phyloP scores from a whole-genome alignment of 805 yeast species.

The Isabelozyma pseudorhagii region DNA sequence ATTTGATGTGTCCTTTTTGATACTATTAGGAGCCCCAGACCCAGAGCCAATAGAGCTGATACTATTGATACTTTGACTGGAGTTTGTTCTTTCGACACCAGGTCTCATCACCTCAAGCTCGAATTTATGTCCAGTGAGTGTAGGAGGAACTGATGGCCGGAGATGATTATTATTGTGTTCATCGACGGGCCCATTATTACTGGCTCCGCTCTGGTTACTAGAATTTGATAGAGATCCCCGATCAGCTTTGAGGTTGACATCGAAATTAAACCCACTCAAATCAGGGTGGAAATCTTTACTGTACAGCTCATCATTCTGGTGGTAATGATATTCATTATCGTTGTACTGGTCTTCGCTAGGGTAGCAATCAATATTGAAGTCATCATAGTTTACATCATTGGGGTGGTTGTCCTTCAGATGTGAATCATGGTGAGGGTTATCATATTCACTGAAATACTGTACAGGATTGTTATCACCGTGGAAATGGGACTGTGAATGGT shows the following conservation, averaged over 20 bases:
- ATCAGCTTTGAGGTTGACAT: constrained; percentile 6
- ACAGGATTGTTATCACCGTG: background rate
- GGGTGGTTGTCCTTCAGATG: background rate
- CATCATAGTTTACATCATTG: background rate
- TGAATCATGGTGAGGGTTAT: background rate
- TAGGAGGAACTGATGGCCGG: background rate
- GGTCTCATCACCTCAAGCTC: constrained; percentile 7
- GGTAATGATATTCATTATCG: background rate
- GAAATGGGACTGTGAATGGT: too few species aligned
- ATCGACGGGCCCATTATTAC: background rate
- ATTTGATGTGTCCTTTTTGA: background rate
- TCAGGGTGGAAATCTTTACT: constrained; percentile 8
- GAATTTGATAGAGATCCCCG: background rate
- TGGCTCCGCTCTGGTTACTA: background rate
- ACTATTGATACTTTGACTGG: constrained; percentile 11
- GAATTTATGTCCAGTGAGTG: background rate
- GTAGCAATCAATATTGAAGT: background rate
- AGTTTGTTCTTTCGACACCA: constrained; percentile 9
- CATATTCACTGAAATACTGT: background rate
- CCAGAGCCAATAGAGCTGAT: constrained; percentile 11
- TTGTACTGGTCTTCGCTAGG: background rate
- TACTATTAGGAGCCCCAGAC: background rate
- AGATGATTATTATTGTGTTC: background rate
- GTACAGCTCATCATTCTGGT: background rate
- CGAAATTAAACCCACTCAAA: constrained; percentile 18